A percentile compares a stretch with the other conserved stretches of the same genome.
phyloP scores from a whole-genome alignment of 331 rosid genomes.

The Phaseolus coccineus region DNA sequence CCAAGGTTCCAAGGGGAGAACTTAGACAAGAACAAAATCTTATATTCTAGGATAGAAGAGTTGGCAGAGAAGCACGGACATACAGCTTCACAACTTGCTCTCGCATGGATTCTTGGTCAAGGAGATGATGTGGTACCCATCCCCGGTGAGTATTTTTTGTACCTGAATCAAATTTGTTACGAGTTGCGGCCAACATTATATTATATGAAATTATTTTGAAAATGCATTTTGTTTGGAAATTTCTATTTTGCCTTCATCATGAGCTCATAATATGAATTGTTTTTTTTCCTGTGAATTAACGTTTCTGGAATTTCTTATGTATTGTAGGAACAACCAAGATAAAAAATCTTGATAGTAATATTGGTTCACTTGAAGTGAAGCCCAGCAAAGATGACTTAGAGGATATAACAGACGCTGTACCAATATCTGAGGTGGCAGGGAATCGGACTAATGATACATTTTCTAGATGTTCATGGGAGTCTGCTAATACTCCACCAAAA shows the following conservation, averaged over 20 bases:
- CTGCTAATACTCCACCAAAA: conserved; percentile 58
- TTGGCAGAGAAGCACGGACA: conserved; percentile 66
- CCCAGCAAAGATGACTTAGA: conserved; percentile 52
- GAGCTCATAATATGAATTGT: too few relatives aligned
- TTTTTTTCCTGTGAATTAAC: background rate
- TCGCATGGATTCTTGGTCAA: conserved; percentile 76
- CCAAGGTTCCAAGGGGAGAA: conserved; percentile 68
- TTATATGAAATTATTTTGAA: too few relatives aligned
- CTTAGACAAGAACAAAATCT: conserved; percentile 59
- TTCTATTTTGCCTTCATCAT: too few relatives aligned
- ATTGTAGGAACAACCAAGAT: conserved; percentile 65
- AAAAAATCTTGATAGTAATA: conserved; percentile 62
- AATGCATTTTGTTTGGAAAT: too few relatives aligned
- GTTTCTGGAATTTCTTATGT: conserved; percentile 22
- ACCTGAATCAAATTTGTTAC: background rate
- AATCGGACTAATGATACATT: conserved; percentile 45
- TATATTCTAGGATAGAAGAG: conserved; percentile 53
- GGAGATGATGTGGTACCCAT: conserved; percentile 74
- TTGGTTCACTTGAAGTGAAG: conserved; percentile 60
- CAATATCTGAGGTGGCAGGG: conserved; percentile 62
- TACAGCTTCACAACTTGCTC: conserved; percentile 71
- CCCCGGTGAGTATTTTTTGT: conserved; percentile 56
- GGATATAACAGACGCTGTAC: conserved; percentile 64
- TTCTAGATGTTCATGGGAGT: conserved; percentile 59
- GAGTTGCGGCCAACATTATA: background rate